A percentile compares a stretch with the other conserved stretches of the same genome.
Conservation (phyloP, 441 rosid species). For the Melianthus villosus region DNA sequence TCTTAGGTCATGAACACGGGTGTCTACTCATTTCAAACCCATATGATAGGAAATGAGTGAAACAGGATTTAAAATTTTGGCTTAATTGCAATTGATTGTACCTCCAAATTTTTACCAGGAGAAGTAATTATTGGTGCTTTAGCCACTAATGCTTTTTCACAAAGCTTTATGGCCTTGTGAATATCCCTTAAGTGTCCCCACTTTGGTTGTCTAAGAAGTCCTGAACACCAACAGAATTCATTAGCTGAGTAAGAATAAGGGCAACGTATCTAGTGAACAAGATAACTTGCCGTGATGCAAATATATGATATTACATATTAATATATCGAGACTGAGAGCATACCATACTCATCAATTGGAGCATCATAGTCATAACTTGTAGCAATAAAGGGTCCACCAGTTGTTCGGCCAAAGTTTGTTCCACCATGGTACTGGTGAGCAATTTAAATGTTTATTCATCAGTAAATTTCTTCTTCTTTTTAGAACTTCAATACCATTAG, state of each 20-base stretch:
- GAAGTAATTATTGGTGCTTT: constrained; percentile 42
- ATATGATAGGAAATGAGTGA: neutral
- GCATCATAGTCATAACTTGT: constrained; percentile 75
- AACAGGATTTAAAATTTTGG: neutral
- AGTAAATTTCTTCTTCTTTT: constrained; percentile 1
- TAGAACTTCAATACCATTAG: neutral
- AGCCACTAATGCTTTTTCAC: constrained; percentile 39
- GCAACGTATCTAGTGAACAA: no score
- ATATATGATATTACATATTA: no score
- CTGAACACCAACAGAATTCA: no score
- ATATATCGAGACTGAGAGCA: constrained; percentile 3
- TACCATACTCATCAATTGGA: constrained; percentile 77
- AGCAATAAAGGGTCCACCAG: constrained; percentile 70
- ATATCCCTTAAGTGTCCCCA: constrained; percentile 60
- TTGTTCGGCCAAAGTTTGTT: constrained; percentile 48
- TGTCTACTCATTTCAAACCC: neutral
- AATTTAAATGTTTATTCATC: constrained; percentile 11
- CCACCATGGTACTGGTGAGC: constrained; percentile 54
- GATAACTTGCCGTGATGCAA: no score
- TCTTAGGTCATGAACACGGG: neutral
- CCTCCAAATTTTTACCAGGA: constrained; percentile 49
- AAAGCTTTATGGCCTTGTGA: constrained; percentile 62
- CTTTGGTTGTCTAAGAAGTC: constrained; percentile 52
- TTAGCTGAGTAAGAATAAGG: no score
- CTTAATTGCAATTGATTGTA: constrained; percentile 9